Evolutionary conservation across 2,329 filamentous ascomycete genomes (phyloP), one percentile per base, ranked within the genome.

Genomic region (Zymoseptoria pseudotritici): DNA sequence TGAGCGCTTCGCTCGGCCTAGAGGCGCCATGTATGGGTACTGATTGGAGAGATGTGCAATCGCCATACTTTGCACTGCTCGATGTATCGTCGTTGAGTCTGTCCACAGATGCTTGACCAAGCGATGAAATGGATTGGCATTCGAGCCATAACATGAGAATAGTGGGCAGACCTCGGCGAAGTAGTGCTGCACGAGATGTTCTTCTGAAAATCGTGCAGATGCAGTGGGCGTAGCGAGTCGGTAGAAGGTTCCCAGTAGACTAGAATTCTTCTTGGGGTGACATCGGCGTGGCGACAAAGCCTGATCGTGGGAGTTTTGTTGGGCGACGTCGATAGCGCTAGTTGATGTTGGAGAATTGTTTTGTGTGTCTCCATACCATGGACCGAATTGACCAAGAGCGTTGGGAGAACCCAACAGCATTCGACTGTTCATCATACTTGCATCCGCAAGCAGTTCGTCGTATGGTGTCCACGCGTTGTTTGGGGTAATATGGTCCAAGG

Each of bases 121-220:
- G 1, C 80, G 82, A 46, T 84, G 76, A 64, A 86, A 86, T 0
- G 83, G 83, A 64, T 86, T 87, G 64, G 85, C 76, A 11, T 78
- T 75, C 20, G 83, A 85, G 69, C 86, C 84, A 65, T 85, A 87
- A 60, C 81, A 84, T n/a, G 84, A 86, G 69, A 84, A 86, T 9
- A 86, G 72, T 3, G 78, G 79, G 54, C 82, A 84, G 2, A 86
- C 82, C 61, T 85, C 82, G 65, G 82, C 82, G 73, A 86, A 86
- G 65, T 86, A 86, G 65, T 86, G 84, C 54, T 85, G 82, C 9
- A 86, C 80, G 17, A 86, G 73, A 53, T 82, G 70, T 67, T 59
- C 67, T 42, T 61, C 71, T 59, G 50, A 74, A 66, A 60, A 75
- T 66, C 56, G 73, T 66, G 59, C 67, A 66, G 58, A 73, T 53